A percentile compares a stretch with the other conserved stretches of the same genome.
Conservation (phyloP, 108 stramenopile species). For the Nitzschia sp. region DNA sequence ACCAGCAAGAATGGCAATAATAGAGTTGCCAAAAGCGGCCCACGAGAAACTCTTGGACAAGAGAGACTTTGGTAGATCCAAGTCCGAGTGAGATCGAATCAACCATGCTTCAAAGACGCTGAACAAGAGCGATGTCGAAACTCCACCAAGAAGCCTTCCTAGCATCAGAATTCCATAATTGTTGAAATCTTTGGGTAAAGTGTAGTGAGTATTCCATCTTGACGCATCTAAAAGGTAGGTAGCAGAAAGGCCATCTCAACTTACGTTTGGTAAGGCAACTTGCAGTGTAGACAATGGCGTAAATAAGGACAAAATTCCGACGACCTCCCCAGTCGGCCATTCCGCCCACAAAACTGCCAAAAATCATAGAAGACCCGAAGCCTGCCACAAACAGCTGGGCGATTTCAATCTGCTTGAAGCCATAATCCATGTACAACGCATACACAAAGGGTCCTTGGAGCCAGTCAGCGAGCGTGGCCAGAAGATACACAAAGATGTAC, state of each 20-base stretch:
- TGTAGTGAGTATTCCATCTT: neutral
- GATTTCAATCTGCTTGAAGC: slow-evolving; percentile 88
- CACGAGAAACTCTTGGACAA: slow-evolving; percentile 87
- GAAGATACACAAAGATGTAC: slow-evolving; percentile 91
- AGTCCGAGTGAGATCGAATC: slow-evolving; percentile 80
- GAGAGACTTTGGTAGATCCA: slow-evolving; percentile 56
- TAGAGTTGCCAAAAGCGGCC: slow-evolving; percentile 89
- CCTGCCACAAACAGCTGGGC: slow-evolving; percentile 89
- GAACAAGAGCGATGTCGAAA: slow-evolving; percentile 89
- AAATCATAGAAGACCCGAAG: slow-evolving; percentile 81
- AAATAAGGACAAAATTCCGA: slow-evolving; percentile 81
- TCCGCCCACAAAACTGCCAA: slow-evolving; percentile 67
- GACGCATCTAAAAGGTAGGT: too few relatives aligned
- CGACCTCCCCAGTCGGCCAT: slow-evolving; percentile 83
- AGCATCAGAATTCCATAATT: slow-evolving; percentile 83
- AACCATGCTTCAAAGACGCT: slow-evolving; percentile 97
- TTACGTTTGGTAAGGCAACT: slow-evolving; percentile 88
- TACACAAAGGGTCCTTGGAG: slow-evolving; percentile 99
- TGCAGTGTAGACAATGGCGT: slow-evolving; percentile 83
- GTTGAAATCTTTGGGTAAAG: slow-evolving; percentile 63
- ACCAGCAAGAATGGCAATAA: slow-evolving; percentile 94
- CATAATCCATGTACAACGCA: slow-evolving; percentile 93
- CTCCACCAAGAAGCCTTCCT: slow-evolving; percentile 91
- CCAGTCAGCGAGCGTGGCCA: slow-evolving; percentile 95
- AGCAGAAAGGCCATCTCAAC: slow-evolving; percentile 23